Base-by-base conservation (phyloP, 257 asterid genomes). In the Solanum piurae region DNA sequence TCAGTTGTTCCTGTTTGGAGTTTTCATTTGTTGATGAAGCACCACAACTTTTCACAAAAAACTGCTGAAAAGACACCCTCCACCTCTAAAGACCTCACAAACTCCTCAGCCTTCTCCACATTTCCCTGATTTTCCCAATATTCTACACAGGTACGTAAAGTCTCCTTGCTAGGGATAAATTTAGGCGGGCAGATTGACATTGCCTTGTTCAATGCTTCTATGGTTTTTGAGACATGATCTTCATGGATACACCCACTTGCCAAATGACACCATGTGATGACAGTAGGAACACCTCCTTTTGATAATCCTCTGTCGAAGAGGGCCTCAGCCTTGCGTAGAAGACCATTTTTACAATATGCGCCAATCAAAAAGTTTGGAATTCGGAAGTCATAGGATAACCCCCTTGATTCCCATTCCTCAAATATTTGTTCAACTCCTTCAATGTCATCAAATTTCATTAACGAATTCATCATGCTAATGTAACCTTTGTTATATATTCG, bases 121-220 rank as follows among this genome's bases (percentile, higher is more conserved):
- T 88, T 36, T 20, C 88, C 92, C 44, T 86, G 82, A 16, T 83
- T 90, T 86, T 91, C 94, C 92, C 94, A 89, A 87, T 62, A 88
- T 79, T 87, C 90, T 87, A 94, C 89, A 89, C 94, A 93, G 79
- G 90, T 90, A 21, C 23, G 36, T 92, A 94, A 90, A 5, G 89
- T 87, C 37, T 91, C 92, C 92, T 90, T 91, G 76, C 83, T 90
- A 76, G 91, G 89, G 36, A 14, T 40, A 62, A 87, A 89, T 72
- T 88, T 85, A 36, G 90, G 88, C 14, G 93, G 91, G 80, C 95
- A 92, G 46, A 87, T 52, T 1, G 89, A 87, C 72, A 93, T 88
- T 13, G 98, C 98, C 90, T 93, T 93, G 91, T 92, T 91, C 93
- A 95, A 88, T 11, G 92, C 93, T 89, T 90, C 93, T 37, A 90